Base-by-base conservation (phyloP, 148 eudicot genomes). In the Agrostemma githago region DNA sequence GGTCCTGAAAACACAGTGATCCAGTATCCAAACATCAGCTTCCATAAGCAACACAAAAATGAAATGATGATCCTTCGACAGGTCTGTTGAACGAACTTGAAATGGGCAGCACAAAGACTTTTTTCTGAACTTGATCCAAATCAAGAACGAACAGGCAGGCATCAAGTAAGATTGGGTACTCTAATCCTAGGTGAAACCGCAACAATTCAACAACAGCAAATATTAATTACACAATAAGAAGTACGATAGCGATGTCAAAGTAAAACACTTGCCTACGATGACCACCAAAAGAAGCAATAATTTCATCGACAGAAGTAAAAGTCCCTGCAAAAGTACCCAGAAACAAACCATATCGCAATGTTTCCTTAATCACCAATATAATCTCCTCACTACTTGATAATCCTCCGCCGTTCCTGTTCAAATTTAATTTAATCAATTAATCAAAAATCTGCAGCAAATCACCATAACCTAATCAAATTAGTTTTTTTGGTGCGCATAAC, bases 291-390 rank as follows among this genome's bases (percentile, higher is more conserved):
- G 90, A 81, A 80, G 97, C 92, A 76, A 95, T 85, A 76, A 86
- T 73, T 77, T 95, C 97, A 80, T 95, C 97, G 60, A 95, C 96
- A 6, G 97, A 88, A 20, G 90, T 92, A 82, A 92, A 95, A 57
- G 96, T 89, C 19, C 96, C 99, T 44, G 97, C 96, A 80, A 92
- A 95, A 17, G 91, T 83, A 57, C 99, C 96, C 7, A 95, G 92
- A 77, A 95, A 95, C 59, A 95, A 82, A 64, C 99, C 99, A 46
- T 95, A 95, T 85, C 99, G 85, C 66, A 92, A 75, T 11, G 99
- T 95, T 72, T 92, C 99, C 76, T 85, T 88, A 43, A 92, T 61
- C 70, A 88, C 86, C 75, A 84, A 79, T 65, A 85, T 72, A 43
- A 89, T 67, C 77, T 92, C 99, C 64, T 89, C 88, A 57, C 85